Conservation (phyloP, 345 rosid species). For the Syzygium oleosum region DNA sequence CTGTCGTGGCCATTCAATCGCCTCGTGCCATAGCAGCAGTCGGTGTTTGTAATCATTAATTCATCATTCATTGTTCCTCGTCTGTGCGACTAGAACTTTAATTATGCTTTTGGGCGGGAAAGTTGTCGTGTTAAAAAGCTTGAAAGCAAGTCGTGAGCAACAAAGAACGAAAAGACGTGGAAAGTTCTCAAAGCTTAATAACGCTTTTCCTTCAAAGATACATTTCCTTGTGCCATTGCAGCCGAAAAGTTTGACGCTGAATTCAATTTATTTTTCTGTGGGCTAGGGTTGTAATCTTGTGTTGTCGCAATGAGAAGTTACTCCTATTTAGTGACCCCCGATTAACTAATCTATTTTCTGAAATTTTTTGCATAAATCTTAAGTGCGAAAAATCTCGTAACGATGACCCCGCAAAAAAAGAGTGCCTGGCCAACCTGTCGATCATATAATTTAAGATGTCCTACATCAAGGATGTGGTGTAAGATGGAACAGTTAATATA, state of each 20-base stretch:
- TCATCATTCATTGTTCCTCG: neutral
- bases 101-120: neutral
- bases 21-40: constrained; percentile 53
- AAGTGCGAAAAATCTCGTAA: neutral
- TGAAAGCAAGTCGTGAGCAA: neutral
- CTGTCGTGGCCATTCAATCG: constrained; percentile 44
- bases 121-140: neutral
- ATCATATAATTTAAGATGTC: neutral
- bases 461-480: neutral
- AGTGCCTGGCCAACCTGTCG: neutral
- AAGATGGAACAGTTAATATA: neutral
- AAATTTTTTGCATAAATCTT: neutral
- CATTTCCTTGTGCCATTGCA: neutral
- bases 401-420: neutral
- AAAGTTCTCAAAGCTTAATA: neutral
- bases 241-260: neutral
- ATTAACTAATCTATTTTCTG: neutral
- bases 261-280: neutral
- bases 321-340: neutral
- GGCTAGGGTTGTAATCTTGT: neutral
- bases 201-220: neutral
- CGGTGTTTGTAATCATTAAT: neutral
- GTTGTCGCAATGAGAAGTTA: neutral
- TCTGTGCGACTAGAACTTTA: neutral
- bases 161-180: neutral